Conservation (phyloP, 116 monocot genomes). For the Thalassia testudinum region DNA sequence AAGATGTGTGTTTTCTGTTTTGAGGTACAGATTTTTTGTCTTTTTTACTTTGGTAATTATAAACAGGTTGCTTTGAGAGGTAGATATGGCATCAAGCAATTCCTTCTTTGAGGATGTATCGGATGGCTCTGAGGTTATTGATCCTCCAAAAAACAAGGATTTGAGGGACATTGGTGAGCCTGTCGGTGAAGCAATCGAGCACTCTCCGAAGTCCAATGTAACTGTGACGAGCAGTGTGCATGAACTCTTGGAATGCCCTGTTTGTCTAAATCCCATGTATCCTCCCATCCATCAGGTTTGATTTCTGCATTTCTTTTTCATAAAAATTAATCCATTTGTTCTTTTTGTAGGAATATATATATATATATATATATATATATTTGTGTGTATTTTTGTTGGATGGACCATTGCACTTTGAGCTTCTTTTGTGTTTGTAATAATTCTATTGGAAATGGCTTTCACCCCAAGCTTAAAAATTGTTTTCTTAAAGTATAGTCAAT, state of each 20-base stretch:
- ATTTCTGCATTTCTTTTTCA: not conserved
- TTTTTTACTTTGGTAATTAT: too few species aligned
- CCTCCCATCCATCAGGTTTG: conserved; percentile 71
- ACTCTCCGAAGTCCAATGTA: conserved; percentile 37
- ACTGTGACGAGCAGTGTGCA: conserved; percentile 47
- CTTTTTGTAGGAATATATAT: not conserved
- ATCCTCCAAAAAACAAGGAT: conserved; percentile 31
- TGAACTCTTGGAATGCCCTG: conserved; percentile 77
- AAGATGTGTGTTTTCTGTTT: too few species aligned
- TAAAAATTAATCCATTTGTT: too few species aligned
- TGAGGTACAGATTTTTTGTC: too few species aligned
- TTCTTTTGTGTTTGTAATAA: not conserved
- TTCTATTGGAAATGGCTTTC: too few species aligned
- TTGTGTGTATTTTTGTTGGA: not conserved
- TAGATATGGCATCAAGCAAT: too few species aligned
- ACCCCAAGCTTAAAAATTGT: too few species aligned
- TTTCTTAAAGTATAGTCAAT: not conserved
- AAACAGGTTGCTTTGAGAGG: too few species aligned
- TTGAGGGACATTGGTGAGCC: conserved; percentile 22
- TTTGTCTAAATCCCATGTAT: conserved; percentile 72
- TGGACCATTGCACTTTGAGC: not conserved
- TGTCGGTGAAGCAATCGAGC: conserved; percentile 19
- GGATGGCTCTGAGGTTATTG: conserved; percentile 39
- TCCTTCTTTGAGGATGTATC: too few species aligned
- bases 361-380: not conserved